Evolutionary conservation across 2,329 filamentous ascomycete species (phyloP), one percentile per base, ranked within the genome.

Genomic region (Decorospora gaudefroyi): DNA sequence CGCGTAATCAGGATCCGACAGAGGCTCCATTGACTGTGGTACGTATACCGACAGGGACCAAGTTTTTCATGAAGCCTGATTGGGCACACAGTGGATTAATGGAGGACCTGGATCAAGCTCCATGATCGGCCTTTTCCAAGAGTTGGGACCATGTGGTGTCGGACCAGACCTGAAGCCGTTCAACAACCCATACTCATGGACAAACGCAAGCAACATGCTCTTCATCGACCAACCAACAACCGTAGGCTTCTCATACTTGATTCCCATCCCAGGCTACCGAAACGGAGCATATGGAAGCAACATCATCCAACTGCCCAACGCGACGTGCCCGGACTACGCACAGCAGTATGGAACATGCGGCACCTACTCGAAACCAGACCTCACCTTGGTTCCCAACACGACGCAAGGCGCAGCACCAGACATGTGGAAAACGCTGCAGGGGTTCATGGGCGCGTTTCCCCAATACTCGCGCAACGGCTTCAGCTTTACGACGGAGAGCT

Each of bases 171-270:
- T 70, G 29, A 65, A 70, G 28, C 76, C 80, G 25, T 77, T 75
- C 31, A 79, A 80, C 59, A 86, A 86, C 53, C 78, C 80, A 0
- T 82, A 78, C 69, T 81, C 81, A 1, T 86, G 82, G 79, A 83
- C 81, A 48, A 80, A 81, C 53, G 75, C 79, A 16, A 79, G 78
- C 50, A 86, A 86, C 53, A 80, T 87, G 77, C 78, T 88, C 11
- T 88, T 85, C 67, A 80, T 88, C 54, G 85, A 88, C 55, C 80
- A 88, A 64, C 86, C 81, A 6, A 78, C 75, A 7, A 76, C 79
- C 32, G 77, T 81, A 4, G 82, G 82, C 1, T 79, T 83, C 56
- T 81, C 77, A 8, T 84, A 84, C 60, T 72, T 72, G 4, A 62
- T 70, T 9, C 69, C 74, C 0, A 65, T 75, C 5, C 69, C 73